Base-by-base conservation (phyloP, 83 land plant genomes). In the Thuja plicata region DNA sequence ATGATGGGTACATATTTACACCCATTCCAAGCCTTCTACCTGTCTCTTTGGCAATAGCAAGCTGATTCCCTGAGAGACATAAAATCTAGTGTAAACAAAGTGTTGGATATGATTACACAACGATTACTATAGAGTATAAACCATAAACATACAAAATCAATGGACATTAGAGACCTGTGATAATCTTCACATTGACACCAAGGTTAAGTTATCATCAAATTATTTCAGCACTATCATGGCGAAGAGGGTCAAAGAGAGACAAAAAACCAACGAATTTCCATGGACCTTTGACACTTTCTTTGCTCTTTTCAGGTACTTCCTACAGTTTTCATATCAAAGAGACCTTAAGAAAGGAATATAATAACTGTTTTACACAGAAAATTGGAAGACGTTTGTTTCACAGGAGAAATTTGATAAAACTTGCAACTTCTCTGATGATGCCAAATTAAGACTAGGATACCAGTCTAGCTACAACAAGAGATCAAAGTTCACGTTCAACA, bases 191-290 rank as follows among this genome's bases (percentile, higher is more conserved):
- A n/a, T n/a, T n/a, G n/a, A 95, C 95, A 78, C 96, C 96, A 52
- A 95, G 95, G 85, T 92, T 74, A 27, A 95, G 95, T 27, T 94
- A 95, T n/a, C 93, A 88, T 19, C 94, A 92, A 45, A 95, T 95
- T 70, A 95, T 95, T 76, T 94, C 94, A 17, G 92, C 95, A 89
- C 95, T 94, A 87, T 94, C 96, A 62, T 93, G 95, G 80, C 96
- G 93, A 62, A 95, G 95, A 45, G 96, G 96, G 81, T 95, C 96
- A 88, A 94, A 95, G 77, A 30, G n/a, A n/a, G n/a, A n/a, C n/a
- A n/a, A n/a, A n/a, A 95, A 80, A 40, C 94, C 96, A 38, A 88
- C 90, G 52, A 94, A 91, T 54, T 91, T 81, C 96, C 95, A 94
- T 41, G 95, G 96, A 12, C 88, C 90, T 87, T 92, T 95, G 5